Conservation (phyloP, 1,284 basidiomycete genomes). For the Puccinia hordei region DNA sequence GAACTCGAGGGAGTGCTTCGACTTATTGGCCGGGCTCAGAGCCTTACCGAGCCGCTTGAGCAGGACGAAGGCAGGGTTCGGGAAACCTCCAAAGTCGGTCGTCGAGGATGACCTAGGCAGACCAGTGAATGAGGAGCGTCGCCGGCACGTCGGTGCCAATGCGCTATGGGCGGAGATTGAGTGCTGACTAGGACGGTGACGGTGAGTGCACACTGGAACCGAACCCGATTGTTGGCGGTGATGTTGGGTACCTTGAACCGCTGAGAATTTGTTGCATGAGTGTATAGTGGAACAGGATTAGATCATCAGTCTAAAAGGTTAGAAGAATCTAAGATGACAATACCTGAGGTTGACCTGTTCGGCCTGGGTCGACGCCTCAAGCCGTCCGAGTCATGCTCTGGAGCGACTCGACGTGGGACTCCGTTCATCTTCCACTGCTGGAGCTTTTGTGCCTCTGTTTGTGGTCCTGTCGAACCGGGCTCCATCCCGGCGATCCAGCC, state of each 20-base stretch:
- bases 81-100: constrained; percentile 80
- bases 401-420: not conserved
- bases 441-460: not conserved
- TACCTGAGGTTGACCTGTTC: not conserved
- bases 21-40: constrained; percentile 61
- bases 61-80: constrained; percentile 72
- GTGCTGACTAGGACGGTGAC: not conserved
- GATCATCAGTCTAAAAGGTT: not conserved
- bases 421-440: not conserved
- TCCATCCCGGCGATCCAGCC: not conserved
- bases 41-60: constrained; percentile 23
- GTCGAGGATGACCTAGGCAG: constrained; percentile 60
- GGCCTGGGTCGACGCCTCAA: constrained; percentile 10
- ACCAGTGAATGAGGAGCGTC: not conserved
- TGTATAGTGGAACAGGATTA: not conserved
- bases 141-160: not conserved
- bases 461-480: not conserved
- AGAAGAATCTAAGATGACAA: not conserved
- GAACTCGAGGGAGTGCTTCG: constrained; percentile 65
- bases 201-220: not conserved
- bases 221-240: not conserved
- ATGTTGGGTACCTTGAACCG: not conserved
- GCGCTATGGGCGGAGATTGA: constrained; percentile 1
- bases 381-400: constrained; percentile 1
- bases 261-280: not conserved